A percentile compares a stretch with the other conserved stretches of the same genome.
Evolutionary conservation across 1,284 basidiomycete species (phyloP).

Genomic region (Chalciporus sp.): DNA sequence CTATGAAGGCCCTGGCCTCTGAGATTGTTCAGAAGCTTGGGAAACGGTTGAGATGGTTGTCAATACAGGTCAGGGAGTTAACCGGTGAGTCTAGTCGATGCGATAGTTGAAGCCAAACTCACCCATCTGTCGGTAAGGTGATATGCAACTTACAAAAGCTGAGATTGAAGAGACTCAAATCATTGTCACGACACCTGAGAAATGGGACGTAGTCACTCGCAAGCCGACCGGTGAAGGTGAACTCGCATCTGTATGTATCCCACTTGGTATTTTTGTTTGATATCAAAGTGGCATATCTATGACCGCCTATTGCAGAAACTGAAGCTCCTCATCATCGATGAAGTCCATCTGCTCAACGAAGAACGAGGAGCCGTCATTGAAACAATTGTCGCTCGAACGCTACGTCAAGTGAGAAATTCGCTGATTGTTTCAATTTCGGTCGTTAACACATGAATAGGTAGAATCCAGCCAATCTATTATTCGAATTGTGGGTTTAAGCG

Average conservation of each 20-base stretch:
- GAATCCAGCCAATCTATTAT: constrained; percentile 97
- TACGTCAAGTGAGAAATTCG: constrained; percentile 69
- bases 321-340: constrained; percentile 96
- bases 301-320: constrained; percentile 62
- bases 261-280: not conserved
- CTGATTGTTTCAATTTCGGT: not conserved
- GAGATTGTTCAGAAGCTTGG: constrained; percentile 95
- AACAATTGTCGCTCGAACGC: constrained; percentile 95
- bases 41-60: constrained; percentile 90
- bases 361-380: constrained; percentile 99
- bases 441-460: constrained; percentile 53
- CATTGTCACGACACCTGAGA: constrained; percentile 99
- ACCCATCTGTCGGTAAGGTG: constrained; percentile 54
- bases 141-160: constrained; percentile 96
- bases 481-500: constrained; percentile 97
- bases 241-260: constrained; percentile 74
- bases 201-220: constrained; percentile 99
- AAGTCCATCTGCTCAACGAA: constrained; percentile 97
- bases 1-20: constrained; percentile 97
- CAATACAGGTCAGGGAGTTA: constrained; percentile 86
- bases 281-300: not conserved
- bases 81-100: constrained; percentile 57
- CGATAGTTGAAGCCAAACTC: not conserved
- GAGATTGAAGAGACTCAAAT: constrained; percentile 98
- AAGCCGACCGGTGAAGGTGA: constrained; percentile 98